Base-by-base conservation (phyloP, 768 basidiomycete species). In the Wakefieldia striispora region DNA sequence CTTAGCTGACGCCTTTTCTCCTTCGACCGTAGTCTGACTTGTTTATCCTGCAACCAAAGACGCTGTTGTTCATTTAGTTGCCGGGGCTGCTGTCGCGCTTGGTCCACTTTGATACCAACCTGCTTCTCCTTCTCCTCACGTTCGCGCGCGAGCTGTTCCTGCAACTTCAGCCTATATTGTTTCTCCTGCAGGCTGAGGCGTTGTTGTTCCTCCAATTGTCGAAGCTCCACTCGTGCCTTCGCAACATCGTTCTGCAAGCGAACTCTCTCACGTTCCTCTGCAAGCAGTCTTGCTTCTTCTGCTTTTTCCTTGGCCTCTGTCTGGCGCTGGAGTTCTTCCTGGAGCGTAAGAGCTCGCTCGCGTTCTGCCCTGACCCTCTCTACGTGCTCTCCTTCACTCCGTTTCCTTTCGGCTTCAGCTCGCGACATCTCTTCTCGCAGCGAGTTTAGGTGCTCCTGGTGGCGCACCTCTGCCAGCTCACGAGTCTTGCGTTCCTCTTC, bases 241-340 rank as follows among this genome's bases (percentile, higher is more conserved):
- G 44, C 56, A 6, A 67, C 62, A 41, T 69, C 68, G 27, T 47
- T 53, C 39, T 69, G 63, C 52, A 67, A 41, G 19, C 69, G 19
- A 20, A 63, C 61, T 26, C 57, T 62, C 47, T 67, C 65, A 26
- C 42, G 67, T 34, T 67, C 67, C 12, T 70, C 67, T 17, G 45
- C 55, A 10, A 40, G 7, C 26, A 26, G 43, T 17, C 63, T 61
- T 36, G 49, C 45, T 7, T 31, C 50, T 43, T 69, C 67, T 42
- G 61, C 65, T 19, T 65, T 65, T 26, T 62, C 55, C 37, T 50
- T 55, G 24, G 40, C 39, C 31, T 61, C 60, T 1, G 52, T 51
- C 40, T 65, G 63, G 33, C 57, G 61, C 37, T 69, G 42, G 35
- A 68, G 58, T 36, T 70, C 61, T 27, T 54, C 57, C 24, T 65